These are phyloP conservation scores for Bolboschoenus planiculmis DNA, from an alignment of 176 grass and related monocot genomes.

Conservation along the genomic window DNA sequence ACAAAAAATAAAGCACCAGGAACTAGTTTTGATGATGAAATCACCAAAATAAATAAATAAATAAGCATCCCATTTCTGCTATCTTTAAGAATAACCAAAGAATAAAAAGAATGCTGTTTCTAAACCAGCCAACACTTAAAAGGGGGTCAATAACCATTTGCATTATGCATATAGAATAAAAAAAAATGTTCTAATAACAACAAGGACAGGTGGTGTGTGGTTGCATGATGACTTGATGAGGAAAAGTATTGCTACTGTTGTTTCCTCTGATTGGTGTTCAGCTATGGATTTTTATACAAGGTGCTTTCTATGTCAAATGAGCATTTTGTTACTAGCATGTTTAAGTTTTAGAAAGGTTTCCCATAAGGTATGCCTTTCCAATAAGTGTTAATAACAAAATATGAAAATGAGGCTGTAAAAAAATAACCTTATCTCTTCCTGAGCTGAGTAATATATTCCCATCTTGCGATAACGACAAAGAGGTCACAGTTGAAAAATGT, in stretches of 20 bases:
- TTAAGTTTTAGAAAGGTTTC: not conserved
- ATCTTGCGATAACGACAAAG: conserved; percentile 72
- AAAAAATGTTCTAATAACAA: not conserved
- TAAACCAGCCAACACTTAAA: not conserved
- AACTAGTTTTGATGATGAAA: not conserved
- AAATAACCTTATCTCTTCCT: conserved; percentile 57
- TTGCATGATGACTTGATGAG: not conserved
- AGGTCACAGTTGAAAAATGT: conserved; percentile 78
- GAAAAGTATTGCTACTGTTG: too few species aligned
- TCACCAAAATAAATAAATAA: not conserved
- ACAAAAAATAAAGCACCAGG: not conserved
- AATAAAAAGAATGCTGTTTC: not conserved
- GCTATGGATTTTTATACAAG: not conserved
- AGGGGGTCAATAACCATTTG: not conserved
- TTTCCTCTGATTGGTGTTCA: conserved; percentile 1
- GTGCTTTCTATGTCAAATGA: conserved; percentile 4
- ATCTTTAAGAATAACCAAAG: not conserved
- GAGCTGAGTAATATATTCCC: conserved; percentile 72
- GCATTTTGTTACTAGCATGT: not conserved
- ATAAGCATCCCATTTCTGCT: not conserved
- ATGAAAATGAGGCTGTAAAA: conserved; percentile 1
- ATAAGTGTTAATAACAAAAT: not conserved
- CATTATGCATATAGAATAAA: not conserved
- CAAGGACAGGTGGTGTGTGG: not conserved
- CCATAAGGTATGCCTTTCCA: not conserved